Base-by-base conservation (phyloP, 352 stramenopile genomes). In the Nothophytophthora sp. region DNA sequence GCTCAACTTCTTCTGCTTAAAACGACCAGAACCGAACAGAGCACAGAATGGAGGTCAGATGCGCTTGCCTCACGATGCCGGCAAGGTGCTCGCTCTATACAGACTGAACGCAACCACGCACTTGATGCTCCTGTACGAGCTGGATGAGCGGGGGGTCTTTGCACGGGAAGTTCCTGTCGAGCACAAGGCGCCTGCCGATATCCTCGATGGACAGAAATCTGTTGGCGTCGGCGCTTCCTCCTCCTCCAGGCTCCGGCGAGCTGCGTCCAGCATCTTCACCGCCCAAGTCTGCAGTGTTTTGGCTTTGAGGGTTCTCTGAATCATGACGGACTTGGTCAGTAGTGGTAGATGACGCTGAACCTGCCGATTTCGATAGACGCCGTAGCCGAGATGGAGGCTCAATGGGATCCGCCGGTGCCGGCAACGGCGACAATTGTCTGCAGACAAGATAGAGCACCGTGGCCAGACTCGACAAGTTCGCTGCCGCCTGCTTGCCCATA, bases 371-470 rank as follows among this genome's bases (percentile, higher is more conserved):
- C 13, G 51, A 66, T 30, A 46, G 23, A 9, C 45, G 53, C 28
- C 57, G 52, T 20, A 32, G 33, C 9, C 56, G 28, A 37, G 51
- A 52, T 19, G 19, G 58, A 44, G 15, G 1, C 18, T 51, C 50
- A 38, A 33, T 16, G 25, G 33, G 8, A 11, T 47, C 43, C 1
- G 28, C 16, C 9, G 69, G 28, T n/a, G 54, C 27, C 37, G 77
- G 75, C 4, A 88, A 48, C 16, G 70, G 60, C 13, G 74, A 83
- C 10, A 86, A 41, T 8, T 63, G 49, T 22, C 34, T 52, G 37
- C 63, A 64, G 48, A 84, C 73, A 34, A 63, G 51, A 43, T 86
- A 89, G n/a, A 87, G 42, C 19, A 84, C 43, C 7, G 78, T 79
- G 13, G 75, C 75, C 7, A 87, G 45, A 38, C 52, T 82, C 18